Percentiles rank a stretch among this genome's conserved stretches.
Conservation (phyloP, 2,329 filamentous ascomycete genomes). For the Rosellinia necatrix region DNA sequence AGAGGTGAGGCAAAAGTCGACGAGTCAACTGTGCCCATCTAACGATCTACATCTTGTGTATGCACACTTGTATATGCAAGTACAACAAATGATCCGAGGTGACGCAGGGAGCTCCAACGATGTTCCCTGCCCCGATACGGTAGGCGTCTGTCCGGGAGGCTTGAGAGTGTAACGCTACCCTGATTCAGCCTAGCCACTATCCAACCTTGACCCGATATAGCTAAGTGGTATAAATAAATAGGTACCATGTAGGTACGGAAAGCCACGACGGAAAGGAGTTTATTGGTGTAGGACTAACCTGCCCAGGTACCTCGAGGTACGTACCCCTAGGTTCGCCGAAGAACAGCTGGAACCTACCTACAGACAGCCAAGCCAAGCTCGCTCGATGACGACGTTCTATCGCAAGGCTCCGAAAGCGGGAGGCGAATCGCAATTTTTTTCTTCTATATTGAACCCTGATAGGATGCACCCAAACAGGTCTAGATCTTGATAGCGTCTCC, state of each 20-base stretch:
- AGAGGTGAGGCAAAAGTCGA: conserved; percentile 11
- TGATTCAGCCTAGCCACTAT: too few relatives aligned
- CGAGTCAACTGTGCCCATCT: conserved; percentile 16
- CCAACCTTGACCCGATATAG: too few relatives aligned
- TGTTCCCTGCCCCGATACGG: conserved; percentile 12
- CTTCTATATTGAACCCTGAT: conserved; percentile 1
- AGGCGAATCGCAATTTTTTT: conserved; percentile 3
- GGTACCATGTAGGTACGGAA: background rate
- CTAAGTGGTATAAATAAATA: background rate
- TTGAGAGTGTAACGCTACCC: background rate
- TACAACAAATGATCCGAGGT: conserved; percentile 11
- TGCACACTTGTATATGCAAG: conserved; percentile 12
- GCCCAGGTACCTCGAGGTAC: background rate
- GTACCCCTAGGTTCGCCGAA: conserved; percentile 10
- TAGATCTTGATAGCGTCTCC: too few relatives aligned
- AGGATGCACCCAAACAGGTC: background rate
- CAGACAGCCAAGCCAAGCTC: background rate
- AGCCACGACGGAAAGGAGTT: too few relatives aligned
- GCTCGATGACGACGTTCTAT: conserved; percentile 34
- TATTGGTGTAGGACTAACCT: too few relatives aligned
- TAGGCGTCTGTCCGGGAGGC: background rate
- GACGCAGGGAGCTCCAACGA: conserved; percentile 7
- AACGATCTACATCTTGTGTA: conserved; percentile 11
- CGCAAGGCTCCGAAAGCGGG: conserved; percentile 43
- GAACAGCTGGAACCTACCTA: background rate